phyloP scores from a whole-genome alignment of 257 asterid species.

The Nicotiana benthamiana region DNA sequence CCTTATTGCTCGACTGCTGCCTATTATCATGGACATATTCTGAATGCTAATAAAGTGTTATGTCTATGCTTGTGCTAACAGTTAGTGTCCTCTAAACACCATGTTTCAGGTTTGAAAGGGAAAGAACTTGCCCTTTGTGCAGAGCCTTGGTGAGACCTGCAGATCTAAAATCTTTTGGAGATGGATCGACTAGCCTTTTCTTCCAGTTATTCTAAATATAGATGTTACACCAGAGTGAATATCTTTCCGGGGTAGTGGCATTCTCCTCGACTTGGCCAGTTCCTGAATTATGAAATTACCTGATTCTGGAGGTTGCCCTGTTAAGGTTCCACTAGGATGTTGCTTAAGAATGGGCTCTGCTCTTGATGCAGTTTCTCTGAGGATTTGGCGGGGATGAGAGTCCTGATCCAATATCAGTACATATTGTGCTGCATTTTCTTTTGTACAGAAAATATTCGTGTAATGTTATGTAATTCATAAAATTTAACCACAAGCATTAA shows the following conservation, averaged over 20 bases:
- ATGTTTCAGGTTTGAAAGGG: constrained; percentile 72
- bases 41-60: not conserved
- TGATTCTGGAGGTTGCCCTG: not conserved
- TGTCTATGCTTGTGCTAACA: not conserved
- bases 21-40: not conserved
- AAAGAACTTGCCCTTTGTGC: constrained; percentile 81
- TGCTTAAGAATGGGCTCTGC: not conserved
- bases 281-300: not conserved
- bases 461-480: not conserved
- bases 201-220: constrained; percentile 48
- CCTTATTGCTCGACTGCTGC: not conserved
- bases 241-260: not conserved
- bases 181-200: constrained; percentile 68
- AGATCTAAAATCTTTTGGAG: constrained; percentile 74
- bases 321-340: not conserved
- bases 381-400: constrained; percentile 4
- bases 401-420: not conserved
- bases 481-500: not conserved
- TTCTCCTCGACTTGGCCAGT: not conserved
- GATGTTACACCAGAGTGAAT: not conserved
- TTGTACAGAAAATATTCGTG: not conserved
- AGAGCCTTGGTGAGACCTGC: constrained; percentile 79
- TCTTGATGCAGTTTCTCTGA: not conserved
- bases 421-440: not conserved
- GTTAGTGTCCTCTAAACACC: not conserved